Evolutionary conservation across 1,284 basidiomycete species (phyloP).

Genomic region (Boletellus deceptivus): DNA sequence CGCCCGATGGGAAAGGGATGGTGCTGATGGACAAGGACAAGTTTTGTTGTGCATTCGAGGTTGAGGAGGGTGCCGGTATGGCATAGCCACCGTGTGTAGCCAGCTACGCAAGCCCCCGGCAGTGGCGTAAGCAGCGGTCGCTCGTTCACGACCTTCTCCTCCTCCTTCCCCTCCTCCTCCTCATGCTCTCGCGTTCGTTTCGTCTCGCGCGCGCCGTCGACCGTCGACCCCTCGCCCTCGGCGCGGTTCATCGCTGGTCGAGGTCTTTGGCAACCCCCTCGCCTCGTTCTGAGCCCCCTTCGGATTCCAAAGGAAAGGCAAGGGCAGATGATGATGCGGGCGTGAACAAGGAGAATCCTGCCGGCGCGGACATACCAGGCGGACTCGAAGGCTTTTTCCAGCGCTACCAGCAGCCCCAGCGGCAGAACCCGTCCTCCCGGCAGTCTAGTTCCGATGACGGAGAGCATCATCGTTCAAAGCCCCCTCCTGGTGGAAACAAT

Average conservation of each 20-base stretch:
- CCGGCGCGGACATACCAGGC: constrained; percentile 39
- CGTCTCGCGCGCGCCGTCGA: constrained; percentile 28
- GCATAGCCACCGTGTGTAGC: no score
- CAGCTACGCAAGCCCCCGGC: constrained; percentile 6
- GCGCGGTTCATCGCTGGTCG: constrained; percentile 20
- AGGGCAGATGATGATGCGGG: constrained; percentile 33
- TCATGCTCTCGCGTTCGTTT: constrained; percentile 33
- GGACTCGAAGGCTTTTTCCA: constrained; percentile 79
- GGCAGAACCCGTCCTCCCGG: constrained; percentile 31
- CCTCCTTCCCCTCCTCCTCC: not conserved
- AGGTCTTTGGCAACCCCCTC: constrained; percentile 46
- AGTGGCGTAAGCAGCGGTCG: constrained; percentile 28
- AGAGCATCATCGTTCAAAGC: constrained; percentile 39
- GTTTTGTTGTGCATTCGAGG: constrained; percentile 85
- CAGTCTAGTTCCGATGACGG: constrained; percentile 38
- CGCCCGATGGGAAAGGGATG: constrained; percentile 81
- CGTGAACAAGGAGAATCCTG: constrained; percentile 21
- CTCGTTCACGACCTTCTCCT: no score
- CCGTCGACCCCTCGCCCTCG: constrained; percentile 11
- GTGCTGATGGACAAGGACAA: constrained; percentile 67
- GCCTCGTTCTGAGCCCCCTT: constrained; percentile 18
- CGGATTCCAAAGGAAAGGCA: constrained; percentile 40
- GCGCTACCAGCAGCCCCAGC: constrained; percentile 49
- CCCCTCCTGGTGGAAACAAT: constrained; percentile 46
- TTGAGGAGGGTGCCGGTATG: constrained; percentile 45